phyloP scores from a whole-genome alignment of 2,329 filamentous ascomycete species.

The Talaromyces piceae region DNA sequence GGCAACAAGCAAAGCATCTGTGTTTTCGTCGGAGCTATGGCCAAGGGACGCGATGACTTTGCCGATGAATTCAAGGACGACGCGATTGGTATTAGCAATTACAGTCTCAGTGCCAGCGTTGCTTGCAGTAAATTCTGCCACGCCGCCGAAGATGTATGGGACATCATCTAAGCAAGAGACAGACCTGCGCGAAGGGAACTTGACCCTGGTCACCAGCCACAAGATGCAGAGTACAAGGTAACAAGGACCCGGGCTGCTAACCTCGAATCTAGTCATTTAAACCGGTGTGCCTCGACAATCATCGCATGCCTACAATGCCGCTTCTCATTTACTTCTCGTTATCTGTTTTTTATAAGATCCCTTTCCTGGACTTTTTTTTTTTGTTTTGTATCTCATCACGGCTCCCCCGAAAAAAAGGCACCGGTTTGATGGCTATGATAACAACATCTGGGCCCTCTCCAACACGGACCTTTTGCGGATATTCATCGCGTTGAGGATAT shows the following conservation, averaged over 20 bases:
- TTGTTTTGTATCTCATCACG: not conserved
- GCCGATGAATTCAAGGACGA: slow-evolving; percentile 92
- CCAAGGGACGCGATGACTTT: slow-evolving; percentile 92
- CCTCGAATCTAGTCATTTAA: slow-evolving; percentile 9
- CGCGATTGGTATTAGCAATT: slow-evolving; percentile 97
- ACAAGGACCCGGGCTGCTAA: slow-evolving; percentile 20
- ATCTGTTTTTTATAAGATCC: not conserved
- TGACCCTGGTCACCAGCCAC: not conserved
- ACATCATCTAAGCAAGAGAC: slow-evolving; percentile 60
- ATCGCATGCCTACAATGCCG: too few relatives aligned
- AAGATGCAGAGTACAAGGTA: slow-evolving; percentile 19
- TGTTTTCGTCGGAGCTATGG: slow-evolving; percentile 97
- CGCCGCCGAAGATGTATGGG: slow-evolving; percentile 93
- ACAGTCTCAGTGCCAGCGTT: slow-evolving; percentile 92
- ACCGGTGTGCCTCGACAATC: not conserved
- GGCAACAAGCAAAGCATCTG: slow-evolving; percentile 85
- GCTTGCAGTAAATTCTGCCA: slow-evolving; percentile 99
- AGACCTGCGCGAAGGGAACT: not conserved
- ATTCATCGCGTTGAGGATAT: slow-evolving; percentile 49
- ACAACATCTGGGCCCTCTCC: slow-evolving; percentile 61
- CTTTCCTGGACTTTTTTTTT: not conserved
- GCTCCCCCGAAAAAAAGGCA: slow-evolving; percentile 23
- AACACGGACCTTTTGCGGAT: slow-evolving; percentile 24
- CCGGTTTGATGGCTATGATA: slow-evolving; percentile 48
- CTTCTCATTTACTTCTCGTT: slow-evolving; percentile 2